These are phyloP conservation scores for Amborella trichopoda DNA, from an alignment of 164 flowering plant species.

Conservation along the genomic window DNA sequence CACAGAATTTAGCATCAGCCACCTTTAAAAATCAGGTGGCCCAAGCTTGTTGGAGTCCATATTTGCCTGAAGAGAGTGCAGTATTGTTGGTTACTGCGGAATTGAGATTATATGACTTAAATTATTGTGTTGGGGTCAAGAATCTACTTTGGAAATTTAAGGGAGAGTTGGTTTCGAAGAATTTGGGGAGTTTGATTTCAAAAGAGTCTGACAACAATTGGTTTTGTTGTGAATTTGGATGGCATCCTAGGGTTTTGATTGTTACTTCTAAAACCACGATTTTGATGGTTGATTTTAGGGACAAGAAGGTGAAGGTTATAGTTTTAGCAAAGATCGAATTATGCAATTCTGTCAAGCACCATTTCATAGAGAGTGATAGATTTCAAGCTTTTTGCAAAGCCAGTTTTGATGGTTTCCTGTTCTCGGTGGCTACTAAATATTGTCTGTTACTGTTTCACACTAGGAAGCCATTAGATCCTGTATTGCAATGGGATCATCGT, in stretches of 20 bases:
- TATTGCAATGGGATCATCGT: conserved; percentile 64
- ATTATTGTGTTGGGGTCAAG: not conserved
- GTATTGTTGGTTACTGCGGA: conserved; percentile 56
- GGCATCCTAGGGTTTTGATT: conserved; percentile 62
- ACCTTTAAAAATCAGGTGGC: conserved; percentile 25
- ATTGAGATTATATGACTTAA: conserved; percentile 56
- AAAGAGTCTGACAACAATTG: conserved; percentile 20
- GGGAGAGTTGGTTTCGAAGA: conserved; percentile 22
- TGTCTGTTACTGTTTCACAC: conserved; percentile 51
- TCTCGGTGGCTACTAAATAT: conserved; percentile 33
- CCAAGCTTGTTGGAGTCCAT: conserved; percentile 72
- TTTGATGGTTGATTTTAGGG: conserved; percentile 51
- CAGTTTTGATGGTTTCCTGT: conserved; percentile 34
- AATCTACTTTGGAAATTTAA: conserved; percentile 9
- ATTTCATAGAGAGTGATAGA: conserved; percentile 17
- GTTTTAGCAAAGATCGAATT: conserved; percentile 34
- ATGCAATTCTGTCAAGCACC: conserved; percentile 10
- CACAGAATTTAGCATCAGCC: conserved; percentile 29
- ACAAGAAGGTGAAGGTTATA: conserved; percentile 15
- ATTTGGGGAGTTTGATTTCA: not conserved
- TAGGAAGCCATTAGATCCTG: conserved; percentile 49
- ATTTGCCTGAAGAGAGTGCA: conserved; percentile 43
- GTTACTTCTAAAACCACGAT: conserved; percentile 40
- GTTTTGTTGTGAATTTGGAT: conserved; percentile 67
- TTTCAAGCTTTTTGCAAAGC: conserved; percentile 47